A percentile compares a stretch with the other conserved stretches of the same genome.
Evolutionary conservation across 2,329 filamentous ascomycete genomes (phyloP).

Genomic region (Microdochium nivale): DNA sequence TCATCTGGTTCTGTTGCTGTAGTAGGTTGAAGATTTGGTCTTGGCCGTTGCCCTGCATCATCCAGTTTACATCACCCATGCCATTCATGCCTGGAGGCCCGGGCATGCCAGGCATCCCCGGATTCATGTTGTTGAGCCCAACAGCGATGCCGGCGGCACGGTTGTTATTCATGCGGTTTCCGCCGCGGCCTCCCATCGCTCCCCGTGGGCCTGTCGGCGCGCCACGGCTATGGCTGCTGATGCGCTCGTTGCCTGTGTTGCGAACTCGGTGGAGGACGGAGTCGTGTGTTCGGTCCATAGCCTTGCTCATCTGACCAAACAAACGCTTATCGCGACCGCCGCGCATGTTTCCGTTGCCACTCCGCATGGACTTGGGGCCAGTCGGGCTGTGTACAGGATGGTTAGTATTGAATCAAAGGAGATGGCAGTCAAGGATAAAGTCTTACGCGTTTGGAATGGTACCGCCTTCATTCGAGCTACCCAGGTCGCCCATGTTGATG

Average conservation of each 20-base stretch:
- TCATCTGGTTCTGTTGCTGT: conserved; percentile 81
- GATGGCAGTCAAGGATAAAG: conserved; percentile 9
- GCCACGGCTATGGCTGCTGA: conserved; percentile 68
- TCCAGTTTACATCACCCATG: conserved; percentile 36
- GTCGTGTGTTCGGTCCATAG: conserved; percentile 71
- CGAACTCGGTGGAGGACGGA: conserved; percentile 74
- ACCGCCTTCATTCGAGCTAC: conserved; percentile 37
- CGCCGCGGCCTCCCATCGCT: conserved; percentile 37
- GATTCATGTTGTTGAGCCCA: conserved; percentile 31
- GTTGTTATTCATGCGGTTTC: conserved; percentile 42
- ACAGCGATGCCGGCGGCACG: conserved; percentile 40
- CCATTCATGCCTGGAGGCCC: conserved; percentile 26
- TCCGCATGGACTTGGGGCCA: conserved; percentile 91
- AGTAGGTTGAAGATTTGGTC: conserved; percentile 69
- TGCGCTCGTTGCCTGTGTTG: conserved; percentile 64
- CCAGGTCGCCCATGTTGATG: conserved; percentile 71
- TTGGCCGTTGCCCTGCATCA: conserved; percentile 53
- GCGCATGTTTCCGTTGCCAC: conserved; percentile 44
- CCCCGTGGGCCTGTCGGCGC: conserved; percentile 62
- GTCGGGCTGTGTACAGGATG: conserved; percentile 58
- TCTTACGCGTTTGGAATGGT: conserved; percentile 52
- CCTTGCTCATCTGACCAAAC: conserved; percentile 75
- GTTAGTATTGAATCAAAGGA: conserved; percentile 1
- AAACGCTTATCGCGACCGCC: conserved; percentile 69
- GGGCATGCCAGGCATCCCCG: conserved; percentile 28